Conservation (phyloP, 768 basidiomycete genomes). For the Boletus reticulatus region DNA sequence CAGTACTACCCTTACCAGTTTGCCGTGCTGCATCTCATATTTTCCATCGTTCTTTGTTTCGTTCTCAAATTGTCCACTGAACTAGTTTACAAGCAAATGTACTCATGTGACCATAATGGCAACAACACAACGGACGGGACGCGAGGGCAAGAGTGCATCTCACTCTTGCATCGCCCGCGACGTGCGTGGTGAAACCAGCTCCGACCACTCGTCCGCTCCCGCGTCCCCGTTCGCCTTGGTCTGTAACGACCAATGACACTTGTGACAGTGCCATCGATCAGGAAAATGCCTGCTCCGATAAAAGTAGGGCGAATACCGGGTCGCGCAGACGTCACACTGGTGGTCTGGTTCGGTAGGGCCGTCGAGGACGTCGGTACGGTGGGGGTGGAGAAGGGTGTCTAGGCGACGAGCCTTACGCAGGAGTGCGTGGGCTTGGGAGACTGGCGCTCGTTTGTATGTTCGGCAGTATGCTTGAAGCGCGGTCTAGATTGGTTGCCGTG, state of each 20-base stretch:
- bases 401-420: slow-evolving; percentile 87
- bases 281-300: slow-evolving; percentile 41
- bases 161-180: slow-evolving; percentile 19
- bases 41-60: neutral
- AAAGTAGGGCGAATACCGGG: slow-evolving; percentile 76
- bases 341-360: slow-evolving; percentile 27
- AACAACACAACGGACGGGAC: neutral
- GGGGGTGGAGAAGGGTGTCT: slow-evolving; percentile 61
- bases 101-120: slow-evolving; percentile 24
- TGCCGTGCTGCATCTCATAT: slow-evolving; percentile 21
- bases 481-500: slow-evolving; percentile 48
- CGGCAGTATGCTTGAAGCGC: slow-evolving; percentile 86
- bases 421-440: slow-evolving; percentile 75
- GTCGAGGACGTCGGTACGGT: slow-evolving; percentile 35
- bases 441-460: slow-evolving; percentile 77
- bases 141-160: neutral
- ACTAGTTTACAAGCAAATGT: slow-evolving; percentile 32
- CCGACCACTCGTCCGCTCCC: slow-evolving; percentile 12
- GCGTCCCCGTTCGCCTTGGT: neutral
- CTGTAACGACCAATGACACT: slow-evolving; percentile 37
- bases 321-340: slow-evolving; percentile 58
- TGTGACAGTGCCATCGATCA: slow-evolving; percentile 41
- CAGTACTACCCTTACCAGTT: slow-evolving; percentile 14
- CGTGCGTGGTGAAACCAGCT: slow-evolving; percentile 6
- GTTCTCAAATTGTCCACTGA: neutral